These are phyloP conservation scores for Lachancea cidri DNA, from an alignment of 805 yeast genomes.

Conservation along the genomic window DNA sequence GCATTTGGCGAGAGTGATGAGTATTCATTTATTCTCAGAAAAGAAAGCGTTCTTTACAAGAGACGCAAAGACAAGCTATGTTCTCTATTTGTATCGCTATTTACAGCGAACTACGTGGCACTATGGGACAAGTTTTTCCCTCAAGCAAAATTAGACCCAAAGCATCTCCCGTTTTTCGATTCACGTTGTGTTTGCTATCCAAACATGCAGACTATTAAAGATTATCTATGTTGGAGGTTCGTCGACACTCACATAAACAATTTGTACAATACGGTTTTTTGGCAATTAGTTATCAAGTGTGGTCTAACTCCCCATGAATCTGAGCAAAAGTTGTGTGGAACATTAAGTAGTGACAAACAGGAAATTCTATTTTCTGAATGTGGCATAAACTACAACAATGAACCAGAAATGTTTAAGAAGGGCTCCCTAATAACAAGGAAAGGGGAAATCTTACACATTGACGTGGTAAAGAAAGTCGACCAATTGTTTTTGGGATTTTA, in stretches of 20 bases:
- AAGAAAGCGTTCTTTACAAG: slow-evolving; percentile 65
- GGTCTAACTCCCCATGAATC: slow-evolving; percentile 74
- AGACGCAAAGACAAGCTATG: slow-evolving; percentile 76
- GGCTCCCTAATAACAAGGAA: slow-evolving; percentile 55
- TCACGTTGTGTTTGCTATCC: slow-evolving; percentile 90
- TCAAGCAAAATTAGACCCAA: slow-evolving; percentile 40
- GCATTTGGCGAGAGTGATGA: slow-evolving; percentile 97
- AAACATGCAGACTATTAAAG: slow-evolving; percentile 50
- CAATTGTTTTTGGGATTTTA: slow-evolving; percentile 32
- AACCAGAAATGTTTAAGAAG: slow-evolving; percentile 81
- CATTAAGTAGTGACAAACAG: slow-evolving; percentile 78
- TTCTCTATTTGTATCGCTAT: slow-evolving; percentile 74
- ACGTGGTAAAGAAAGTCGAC: slow-evolving; percentile 37
- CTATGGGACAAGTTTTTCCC: slow-evolving; percentile 63
- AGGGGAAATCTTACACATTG: slow-evolving; percentile 44
- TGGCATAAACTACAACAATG: slow-evolving; percentile 85
- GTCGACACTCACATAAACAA: slow-evolving; percentile 96
- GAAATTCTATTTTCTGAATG: slow-evolving; percentile 76
- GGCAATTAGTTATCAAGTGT: slow-evolving; percentile 74
- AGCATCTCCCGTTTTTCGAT: slow-evolving; percentile 79
- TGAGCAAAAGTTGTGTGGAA: slow-evolving; percentile 69
- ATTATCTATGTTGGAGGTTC: slow-evolving; percentile 91
- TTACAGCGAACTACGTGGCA: slow-evolving; percentile 68
- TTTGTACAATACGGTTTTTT: slow-evolving; percentile 86
- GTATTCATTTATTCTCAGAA: slow-evolving; percentile 72